These are phyloP conservation scores for Hypoxylon rickii DNA, from an alignment of 495 filamentous ascomycete genomes.

Conservation along the genomic window DNA sequence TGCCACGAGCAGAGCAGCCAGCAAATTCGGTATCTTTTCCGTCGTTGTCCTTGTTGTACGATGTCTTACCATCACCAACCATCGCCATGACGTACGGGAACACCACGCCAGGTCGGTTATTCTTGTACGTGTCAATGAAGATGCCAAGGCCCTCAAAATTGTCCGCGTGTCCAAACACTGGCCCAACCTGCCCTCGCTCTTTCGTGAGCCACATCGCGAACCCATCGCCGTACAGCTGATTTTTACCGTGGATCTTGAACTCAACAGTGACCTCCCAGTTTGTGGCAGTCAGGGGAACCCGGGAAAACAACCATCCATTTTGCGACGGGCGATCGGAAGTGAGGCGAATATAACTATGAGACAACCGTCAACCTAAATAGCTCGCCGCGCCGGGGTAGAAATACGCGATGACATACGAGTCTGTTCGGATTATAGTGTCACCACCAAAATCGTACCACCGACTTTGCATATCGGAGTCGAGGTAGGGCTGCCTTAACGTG, in stretches of 20 bases:
- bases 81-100: constrained; percentile 99
- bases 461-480: constrained; percentile 98
- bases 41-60: constrained; percentile 93
- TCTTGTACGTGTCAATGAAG: constrained; percentile 99
- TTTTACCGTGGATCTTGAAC: constrained; percentile 83
- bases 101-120: constrained; percentile 91
- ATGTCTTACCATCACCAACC: constrained; percentile 86
- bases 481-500: constrained; percentile 71
- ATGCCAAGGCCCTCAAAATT: constrained; percentile 93
- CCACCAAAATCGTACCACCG: constrained; percentile 99
- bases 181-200: constrained; percentile 77
- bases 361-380: constrained; percentile 9
- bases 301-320: constrained; percentile 89
- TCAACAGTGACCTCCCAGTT: constrained; percentile 99
- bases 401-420: constrained; percentile 64
- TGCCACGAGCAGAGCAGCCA: constrained; percentile 92
- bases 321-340: constrained; percentile 89
- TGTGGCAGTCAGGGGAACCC: constrained; percentile 92
- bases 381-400: not conserved
- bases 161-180: constrained; percentile 88
- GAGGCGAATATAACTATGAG: constrained; percentile 81
- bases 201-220: constrained; percentile 99
- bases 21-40: constrained; percentile 92
- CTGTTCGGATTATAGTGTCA: constrained; percentile 89
- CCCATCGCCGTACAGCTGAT: constrained; percentile 86